Evolutionary conservation across 2,329 filamentous ascomycete species (phyloP), one percentile per base, ranked within the genome.

Genomic region (Alternaria ethzedia): DNA sequence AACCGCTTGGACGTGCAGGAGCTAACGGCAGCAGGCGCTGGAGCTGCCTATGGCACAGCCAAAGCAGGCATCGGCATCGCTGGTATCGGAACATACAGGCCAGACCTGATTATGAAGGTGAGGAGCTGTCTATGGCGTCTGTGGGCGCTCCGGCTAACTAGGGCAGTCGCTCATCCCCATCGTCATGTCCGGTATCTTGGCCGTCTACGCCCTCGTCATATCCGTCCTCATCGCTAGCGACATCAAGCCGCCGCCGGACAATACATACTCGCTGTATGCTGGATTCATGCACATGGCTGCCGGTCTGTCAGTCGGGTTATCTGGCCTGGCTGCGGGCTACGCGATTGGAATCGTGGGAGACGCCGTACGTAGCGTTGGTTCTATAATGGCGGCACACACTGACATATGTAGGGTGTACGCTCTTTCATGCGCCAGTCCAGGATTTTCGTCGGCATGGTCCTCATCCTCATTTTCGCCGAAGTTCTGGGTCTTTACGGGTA

Each of bases 101-200:
- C 93, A 63, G 92, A 96, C 79, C 85, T 96, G 70, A 96, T 96
- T 82, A 96, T 96, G 92, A 96, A 96, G 90, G 91, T 91, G 82
- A 36, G 62, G 26, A 17, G 28, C 45, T 49, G 23, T 11, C 25
- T 57, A 5, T 20, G 15, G 9, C 0, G 13, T 23, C 36, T 15
- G 51, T n/a, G 9, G 20, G 30, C 54, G 59, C 65, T 69, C 25
- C 15, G 44, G 45, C 74, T 79, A 65, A 79, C 63, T n/a, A 49
- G 2, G 25, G 32, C 73, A 94, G 91, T 94, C 91, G 61, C 84
- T 95, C 57, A 94, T 95, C 72, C 92, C 92, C 67, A 92, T 96
- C 70, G 90, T 99, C 85, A 99, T 99, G 96, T 97, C 96, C 74
- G 96, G 96, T 88, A 99, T 99, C 79, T 93, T 99, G 77, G 96